A percentile compares a stretch with the other conserved stretches of the same genome.
Conservation (phyloP, 2,329 filamentous ascomycete genomes). For the Myriosclerotinia scirpicola region DNA sequence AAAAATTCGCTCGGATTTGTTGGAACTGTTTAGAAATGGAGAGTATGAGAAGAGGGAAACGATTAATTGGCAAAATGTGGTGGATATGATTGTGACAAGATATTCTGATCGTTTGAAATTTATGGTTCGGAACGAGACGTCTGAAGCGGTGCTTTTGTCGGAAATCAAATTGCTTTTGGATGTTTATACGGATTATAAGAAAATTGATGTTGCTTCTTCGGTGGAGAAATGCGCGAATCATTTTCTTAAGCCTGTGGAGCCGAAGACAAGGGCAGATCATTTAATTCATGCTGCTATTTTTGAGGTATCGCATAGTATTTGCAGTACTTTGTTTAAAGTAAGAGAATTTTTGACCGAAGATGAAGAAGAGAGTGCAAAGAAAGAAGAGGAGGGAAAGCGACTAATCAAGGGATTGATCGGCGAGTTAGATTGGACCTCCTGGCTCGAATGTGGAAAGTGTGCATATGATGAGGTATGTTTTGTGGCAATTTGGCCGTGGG, state of each 20-base stretch:
- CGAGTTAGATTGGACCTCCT: conserved; percentile 52
- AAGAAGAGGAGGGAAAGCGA: not conserved
- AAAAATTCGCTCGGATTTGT: conserved; percentile 47
- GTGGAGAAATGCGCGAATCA: conserved; percentile 50
- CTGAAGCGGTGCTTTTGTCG: conserved; percentile 40
- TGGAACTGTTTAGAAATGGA: conserved; percentile 42
- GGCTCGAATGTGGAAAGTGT: conserved; percentile 57
- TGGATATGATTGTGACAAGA: conserved; percentile 64
- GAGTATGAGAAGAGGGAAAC: conserved; percentile 24
- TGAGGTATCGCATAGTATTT: conserved; percentile 45
- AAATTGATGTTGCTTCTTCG: conserved; percentile 44
- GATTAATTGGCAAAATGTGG: conserved; percentile 61
- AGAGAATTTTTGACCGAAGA: conserved; percentile 26
- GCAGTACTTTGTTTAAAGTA: conserved; percentile 39
- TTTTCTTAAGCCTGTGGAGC: conserved; percentile 43
- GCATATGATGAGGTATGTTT: conserved; percentile 55
- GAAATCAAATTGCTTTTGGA: conserved; percentile 45
- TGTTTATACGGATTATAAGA: conserved; percentile 47
- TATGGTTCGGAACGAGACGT: conserved; percentile 24
- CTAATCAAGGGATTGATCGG: conserved; percentile 17
- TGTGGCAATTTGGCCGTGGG: conserved; percentile 63
- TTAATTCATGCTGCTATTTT: conserved; percentile 49
- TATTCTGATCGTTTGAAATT: conserved; percentile 56
- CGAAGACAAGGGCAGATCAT: conserved; percentile 46
- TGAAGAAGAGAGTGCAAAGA: not conserved